These are phyloP conservation scores for Mycosphaerella sp. DNA, from an alignment of 2,329 filamentous ascomycete species.

Conservation along the genomic window DNA sequence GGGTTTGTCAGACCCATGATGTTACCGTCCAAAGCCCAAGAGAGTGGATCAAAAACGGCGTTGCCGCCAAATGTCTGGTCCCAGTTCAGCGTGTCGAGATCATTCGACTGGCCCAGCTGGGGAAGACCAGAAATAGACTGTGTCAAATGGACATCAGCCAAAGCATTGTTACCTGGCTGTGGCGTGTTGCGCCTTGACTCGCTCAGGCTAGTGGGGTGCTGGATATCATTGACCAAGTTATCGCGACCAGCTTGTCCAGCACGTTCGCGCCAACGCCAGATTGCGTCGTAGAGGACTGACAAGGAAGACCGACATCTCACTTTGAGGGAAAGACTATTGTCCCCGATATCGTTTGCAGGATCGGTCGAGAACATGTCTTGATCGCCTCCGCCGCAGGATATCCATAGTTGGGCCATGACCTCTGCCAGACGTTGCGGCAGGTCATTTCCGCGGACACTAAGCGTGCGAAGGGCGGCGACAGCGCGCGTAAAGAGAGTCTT, in stretches of 20 bases:
- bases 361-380: conserved; percentile 23
- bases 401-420: conserved; percentile 84
- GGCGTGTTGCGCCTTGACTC: conserved; percentile 29
- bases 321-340: conserved; percentile 68
- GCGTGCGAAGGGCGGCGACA: conserved; percentile 62
- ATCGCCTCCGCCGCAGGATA: conserved; percentile 42
- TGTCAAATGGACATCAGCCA: conserved; percentile 13
- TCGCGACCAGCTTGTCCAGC: conserved; percentile 47
- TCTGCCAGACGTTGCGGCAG: conserved; percentile 73
- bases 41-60: conserved; percentile 85
- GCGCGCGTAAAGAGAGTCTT: conserved; percentile 65
- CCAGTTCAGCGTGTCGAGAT: conserved; percentile 28
- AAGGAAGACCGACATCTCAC: conserved; percentile 80
- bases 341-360: conserved; percentile 26
- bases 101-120: conserved; percentile 15
- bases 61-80: conserved; percentile 47
- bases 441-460: conserved; percentile 72
- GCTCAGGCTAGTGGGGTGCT: conserved; percentile 61
- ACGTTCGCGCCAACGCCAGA: conserved; percentile 80
- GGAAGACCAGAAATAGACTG: conserved; percentile 14
- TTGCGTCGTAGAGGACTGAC: conserved; percentile 77
- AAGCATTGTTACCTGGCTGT: conserved; percentile 20
- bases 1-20: conserved; percentile 37
- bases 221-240: conserved; percentile 57
- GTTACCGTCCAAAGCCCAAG: conserved; percentile 87